Conservation (phyloP, 768 basidiomycete species). For the Boletellus ananiceps region DNA sequence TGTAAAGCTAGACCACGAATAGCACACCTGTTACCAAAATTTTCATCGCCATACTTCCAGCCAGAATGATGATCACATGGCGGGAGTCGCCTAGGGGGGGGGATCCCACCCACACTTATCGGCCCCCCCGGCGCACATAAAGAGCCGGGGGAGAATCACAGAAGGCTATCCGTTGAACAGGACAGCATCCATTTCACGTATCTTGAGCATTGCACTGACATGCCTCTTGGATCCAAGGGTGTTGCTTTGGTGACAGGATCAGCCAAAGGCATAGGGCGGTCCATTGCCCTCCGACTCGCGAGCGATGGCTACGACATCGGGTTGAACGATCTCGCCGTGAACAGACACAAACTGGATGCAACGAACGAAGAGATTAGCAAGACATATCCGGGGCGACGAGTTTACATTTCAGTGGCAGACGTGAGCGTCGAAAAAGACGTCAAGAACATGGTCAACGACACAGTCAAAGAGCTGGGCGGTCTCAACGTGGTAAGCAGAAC, state of each 20-base stretch:
- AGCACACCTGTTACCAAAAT: too few species aligned
- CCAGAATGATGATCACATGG: too few species aligned
- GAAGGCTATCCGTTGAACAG: background rate
- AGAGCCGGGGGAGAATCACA: background rate
- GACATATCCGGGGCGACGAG: slow-evolving; percentile 5
- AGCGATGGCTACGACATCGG: slow-evolving; percentile 34
- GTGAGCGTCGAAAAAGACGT: slow-evolving; percentile 30
- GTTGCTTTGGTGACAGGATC: slow-evolving; percentile 31
- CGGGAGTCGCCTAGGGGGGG: too few species aligned
- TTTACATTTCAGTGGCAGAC: slow-evolving; percentile 18
- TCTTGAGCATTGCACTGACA: background rate
- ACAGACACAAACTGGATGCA: slow-evolving; percentile 15
- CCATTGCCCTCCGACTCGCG: slow-evolving; percentile 34
- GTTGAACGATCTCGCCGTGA: slow-evolving; percentile 31
- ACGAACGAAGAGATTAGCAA: slow-evolving; percentile 13
- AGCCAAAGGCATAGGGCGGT: slow-evolving; percentile 31
- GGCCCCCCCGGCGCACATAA: background rate
- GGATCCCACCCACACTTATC: background rate
- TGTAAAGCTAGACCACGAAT: too few species aligned
- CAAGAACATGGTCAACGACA: slow-evolving; percentile 26
- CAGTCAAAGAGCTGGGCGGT: slow-evolving; percentile 24
- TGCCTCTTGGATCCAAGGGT: slow-evolving; percentile 22
- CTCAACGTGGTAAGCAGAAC: slow-evolving; percentile 32
- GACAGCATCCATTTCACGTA: background rate
- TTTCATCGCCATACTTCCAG: too few species aligned